Evolutionary conservation across 345 rosid genomes (phyloP), one percentile per base, ranked within the genome.

Genomic region (Moringa oleifera): DNA sequence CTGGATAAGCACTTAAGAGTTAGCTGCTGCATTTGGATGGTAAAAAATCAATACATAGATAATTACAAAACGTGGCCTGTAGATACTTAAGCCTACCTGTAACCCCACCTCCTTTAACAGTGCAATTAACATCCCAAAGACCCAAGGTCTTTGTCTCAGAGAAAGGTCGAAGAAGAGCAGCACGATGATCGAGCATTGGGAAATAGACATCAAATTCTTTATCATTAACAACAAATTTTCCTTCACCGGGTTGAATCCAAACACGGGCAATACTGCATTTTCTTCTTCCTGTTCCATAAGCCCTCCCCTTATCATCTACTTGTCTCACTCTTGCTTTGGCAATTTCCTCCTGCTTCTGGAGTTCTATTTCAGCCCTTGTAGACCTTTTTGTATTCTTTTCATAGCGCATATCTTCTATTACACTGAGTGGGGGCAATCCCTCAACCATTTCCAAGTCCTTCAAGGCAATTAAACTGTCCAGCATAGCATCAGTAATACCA

Each of bases 141-240:
- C 99, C 99, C 77, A 94, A 79, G 53, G 99, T 90, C 79, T 94
- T 88, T n/a, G 99, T 88, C 78, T 94, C 97, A 6, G 88, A 72
- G 71, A 93, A 86, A 31, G 98, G 98, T 41, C 96, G 87, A n/a
- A 90, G 83, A 72, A 93, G 91, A 24, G 98, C 80, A 67, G 96
- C 97, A 13, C 96, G 90, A 22, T 93, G 91, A 71, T 93, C 98
- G 65, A 90, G 96, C 94, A 90, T 77, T 22, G 97, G 97, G 70
- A 93, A 93, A 64, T 85, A 93, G 53, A 80, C 94, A 79, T 94
- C 97, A 53, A 94, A 75, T 46, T 86, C 75, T 67, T 94, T 88
- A 21, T 90, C 97, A 57, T 94, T 94, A 58, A 94, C 76, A 2
- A 67, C 1, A 62, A 94, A 90, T 28, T 83, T 86, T 1, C 99